A percentile compares a stretch with the other conserved stretches of the same genome.
These are phyloP conservation scores for Nicotiana sylvestris DNA, from an alignment of 257 asterid genomes.

Conservation along the genomic window DNA sequence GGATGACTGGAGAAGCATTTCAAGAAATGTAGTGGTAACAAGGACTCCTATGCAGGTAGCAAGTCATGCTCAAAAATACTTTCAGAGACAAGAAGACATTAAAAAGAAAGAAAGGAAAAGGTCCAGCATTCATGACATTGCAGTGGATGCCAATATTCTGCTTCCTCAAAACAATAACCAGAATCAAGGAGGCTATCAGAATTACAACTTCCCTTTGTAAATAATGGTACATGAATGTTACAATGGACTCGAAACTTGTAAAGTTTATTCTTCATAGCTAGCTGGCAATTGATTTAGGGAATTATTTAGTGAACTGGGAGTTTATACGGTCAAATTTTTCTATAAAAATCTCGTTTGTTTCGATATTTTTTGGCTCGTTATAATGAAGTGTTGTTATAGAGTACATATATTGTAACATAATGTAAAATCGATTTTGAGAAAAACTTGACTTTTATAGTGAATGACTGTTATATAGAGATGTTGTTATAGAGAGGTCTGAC, in stretches of 20 bases:
- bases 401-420: too few relatives aligned
- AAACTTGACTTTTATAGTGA: too few relatives aligned
- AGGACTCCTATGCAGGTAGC: slow-evolving; percentile 94
- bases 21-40: slow-evolving; percentile 82
- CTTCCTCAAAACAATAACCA: slow-evolving; percentile 50
- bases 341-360: too few relatives aligned
- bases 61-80: slow-evolving; percentile 87
- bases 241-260: slow-evolving; percentile 30
- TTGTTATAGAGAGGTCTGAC: too few relatives aligned
- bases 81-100: slow-evolving; percentile 62
- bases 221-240: not conserved
- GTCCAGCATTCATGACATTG: slow-evolving; percentile 80
- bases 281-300: not conserved
- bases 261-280: slow-evolving; percentile 15
- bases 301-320: too few relatives aligned
- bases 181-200: slow-evolving; percentile 38
- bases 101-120: slow-evolving; percentile 72
- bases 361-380: too few relatives aligned
- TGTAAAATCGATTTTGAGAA: too few relatives aligned
- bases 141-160: slow-evolving; percentile 40
- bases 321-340: too few relatives aligned
- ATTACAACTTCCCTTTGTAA: slow-evolving; percentile 36
- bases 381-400: too few relatives aligned
- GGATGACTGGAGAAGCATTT: slow-evolving; percentile 95
- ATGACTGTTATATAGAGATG: too few relatives aligned